Evolutionary conservation across 768 basidiomycete genomes (phyloP).

Genomic region (Tylopilus felleus): DNA sequence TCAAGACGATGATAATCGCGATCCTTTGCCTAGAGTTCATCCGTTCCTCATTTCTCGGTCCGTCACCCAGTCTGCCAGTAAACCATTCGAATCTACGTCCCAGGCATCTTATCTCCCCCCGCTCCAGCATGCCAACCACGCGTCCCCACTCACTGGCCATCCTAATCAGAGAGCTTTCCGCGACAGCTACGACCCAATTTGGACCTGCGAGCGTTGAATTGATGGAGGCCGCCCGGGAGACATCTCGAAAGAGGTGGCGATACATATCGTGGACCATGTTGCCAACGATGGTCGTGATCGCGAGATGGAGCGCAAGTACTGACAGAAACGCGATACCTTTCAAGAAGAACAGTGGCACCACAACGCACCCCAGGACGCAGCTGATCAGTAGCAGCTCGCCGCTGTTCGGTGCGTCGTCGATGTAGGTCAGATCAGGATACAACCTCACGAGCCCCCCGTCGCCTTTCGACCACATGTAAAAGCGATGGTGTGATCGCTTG

Average conservation of each 20-base stretch:
- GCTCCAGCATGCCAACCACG: constrained; percentile 40
- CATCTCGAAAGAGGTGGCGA: constrained; percentile 44
- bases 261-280: constrained; percentile 50
- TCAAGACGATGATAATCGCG: constrained; percentile 10
- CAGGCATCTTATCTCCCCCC: constrained; percentile 39
- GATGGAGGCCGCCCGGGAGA: constrained; percentile 30
- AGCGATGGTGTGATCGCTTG: constrained; percentile 44
- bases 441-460: constrained; percentile 49
- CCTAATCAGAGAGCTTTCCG: constrained; percentile 50
- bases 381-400: constrained; percentile 42
- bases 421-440: constrained; percentile 47
- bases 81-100: constrained; percentile 58
- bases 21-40: constrained; percentile 38
- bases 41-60: constrained; percentile 43
- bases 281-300: constrained; percentile 31
- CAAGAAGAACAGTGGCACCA: constrained; percentile 15
- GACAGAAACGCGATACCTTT: constrained; percentile 8
- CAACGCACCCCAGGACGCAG: constrained; percentile 7
- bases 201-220: constrained; percentile 35
- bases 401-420: constrained; percentile 46
- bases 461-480: constrained; percentile 58
- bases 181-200: constrained; percentile 41
- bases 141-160: constrained; percentile 51
- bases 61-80: constrained; percentile 36
- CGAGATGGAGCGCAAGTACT: constrained; percentile 21